phyloP scores from a whole-genome alignment of 768 basidiomycete genomes.

The Mycena polygramma region DNA sequence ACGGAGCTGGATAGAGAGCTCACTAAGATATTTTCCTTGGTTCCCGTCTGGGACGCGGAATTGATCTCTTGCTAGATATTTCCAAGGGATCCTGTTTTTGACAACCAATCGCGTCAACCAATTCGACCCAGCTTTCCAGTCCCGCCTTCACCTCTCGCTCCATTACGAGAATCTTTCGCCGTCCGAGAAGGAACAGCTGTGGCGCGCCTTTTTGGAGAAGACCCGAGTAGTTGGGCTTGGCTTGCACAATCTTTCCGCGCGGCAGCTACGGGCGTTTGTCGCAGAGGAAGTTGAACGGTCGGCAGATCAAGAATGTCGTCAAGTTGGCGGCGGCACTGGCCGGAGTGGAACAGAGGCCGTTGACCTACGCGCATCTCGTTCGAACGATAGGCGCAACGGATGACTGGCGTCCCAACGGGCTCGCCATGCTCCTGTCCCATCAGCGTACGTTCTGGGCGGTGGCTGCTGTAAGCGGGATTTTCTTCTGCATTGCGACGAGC shows the following conservation, averaged over 20 bases:
- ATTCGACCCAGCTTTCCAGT: conserved; percentile 33
- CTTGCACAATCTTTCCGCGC: not conserved
- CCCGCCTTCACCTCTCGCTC: conserved; percentile 26
- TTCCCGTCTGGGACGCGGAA: conserved; percentile 44
- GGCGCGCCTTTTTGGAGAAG: conserved; percentile 27
- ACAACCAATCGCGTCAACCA: conserved; percentile 48
- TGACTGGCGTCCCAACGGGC: no score
- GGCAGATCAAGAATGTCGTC: conserved; percentile 29
- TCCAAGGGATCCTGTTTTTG: conserved; percentile 47
- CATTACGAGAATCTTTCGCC: conserved; percentile 18
- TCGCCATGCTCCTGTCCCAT: no score
- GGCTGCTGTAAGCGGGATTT: no score
- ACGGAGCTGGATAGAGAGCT: conserved; percentile 41
- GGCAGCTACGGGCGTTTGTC: conserved; percentile 13
- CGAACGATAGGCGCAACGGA: no score
- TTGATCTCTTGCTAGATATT: not conserved
- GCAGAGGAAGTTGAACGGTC: conserved; percentile 21
- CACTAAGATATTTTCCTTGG: conserved; percentile 41
- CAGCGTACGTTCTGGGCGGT: no score
- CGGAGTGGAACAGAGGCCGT: not conserved
- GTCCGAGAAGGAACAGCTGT: conserved; percentile 24
- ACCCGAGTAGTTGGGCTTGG: not conserved
- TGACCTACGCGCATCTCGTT: conserved; percentile 13
- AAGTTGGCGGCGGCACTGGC: conserved; percentile 20
- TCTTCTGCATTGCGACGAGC: no score